Conservation (phyloP, 1,284 basidiomycete genomes). For the Pseudozyma tsukubaensis region DNA sequence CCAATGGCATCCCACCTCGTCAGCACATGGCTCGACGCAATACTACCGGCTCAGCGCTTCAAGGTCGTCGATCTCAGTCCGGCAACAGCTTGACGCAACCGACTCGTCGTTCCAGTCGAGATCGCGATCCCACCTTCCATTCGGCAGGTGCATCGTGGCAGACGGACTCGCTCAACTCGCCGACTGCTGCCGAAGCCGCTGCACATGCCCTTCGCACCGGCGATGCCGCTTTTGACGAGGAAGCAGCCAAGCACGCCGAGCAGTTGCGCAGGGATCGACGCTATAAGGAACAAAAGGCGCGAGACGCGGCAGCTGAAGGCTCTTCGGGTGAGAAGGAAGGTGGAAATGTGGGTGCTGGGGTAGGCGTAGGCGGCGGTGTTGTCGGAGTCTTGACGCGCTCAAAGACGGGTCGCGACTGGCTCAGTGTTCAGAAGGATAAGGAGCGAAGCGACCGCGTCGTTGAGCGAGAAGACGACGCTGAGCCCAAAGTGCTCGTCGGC, state of each 20-base stretch:
- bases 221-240: conserved; percentile 65
- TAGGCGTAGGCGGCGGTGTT: conserved; percentile 23
- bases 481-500: conserved; percentile 78
- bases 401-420: conserved; percentile 43
- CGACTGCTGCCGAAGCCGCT: conserved; percentile 25
- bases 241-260: conserved; percentile 64
- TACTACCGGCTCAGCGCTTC: conserved; percentile 53
- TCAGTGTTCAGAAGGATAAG: conserved; percentile 26
- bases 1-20: conserved; percentile 29
- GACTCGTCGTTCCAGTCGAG: conserved; percentile 37
- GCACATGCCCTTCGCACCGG: conserved; percentile 55
- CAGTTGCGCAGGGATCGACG: conserved; percentile 59
- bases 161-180: conserved; percentile 37
- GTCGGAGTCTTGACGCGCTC: conserved; percentile 40
- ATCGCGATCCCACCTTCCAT: conserved; percentile 31
- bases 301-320: conserved; percentile 40
- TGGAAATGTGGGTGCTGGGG: neutral
- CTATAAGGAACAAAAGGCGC: conserved; percentile 58
- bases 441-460: conserved; percentile 32
- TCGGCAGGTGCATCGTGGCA: conserved; percentile 30
- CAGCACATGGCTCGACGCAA: conserved; percentile 47
- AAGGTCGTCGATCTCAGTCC: conserved; percentile 36
- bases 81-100: conserved; percentile 31
- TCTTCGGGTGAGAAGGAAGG: conserved; percentile 18
- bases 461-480: conserved; percentile 45